Base-by-base conservation (phyloP, 2,329 filamentous ascomycete species). In the Fusarium robinianum region DNA sequence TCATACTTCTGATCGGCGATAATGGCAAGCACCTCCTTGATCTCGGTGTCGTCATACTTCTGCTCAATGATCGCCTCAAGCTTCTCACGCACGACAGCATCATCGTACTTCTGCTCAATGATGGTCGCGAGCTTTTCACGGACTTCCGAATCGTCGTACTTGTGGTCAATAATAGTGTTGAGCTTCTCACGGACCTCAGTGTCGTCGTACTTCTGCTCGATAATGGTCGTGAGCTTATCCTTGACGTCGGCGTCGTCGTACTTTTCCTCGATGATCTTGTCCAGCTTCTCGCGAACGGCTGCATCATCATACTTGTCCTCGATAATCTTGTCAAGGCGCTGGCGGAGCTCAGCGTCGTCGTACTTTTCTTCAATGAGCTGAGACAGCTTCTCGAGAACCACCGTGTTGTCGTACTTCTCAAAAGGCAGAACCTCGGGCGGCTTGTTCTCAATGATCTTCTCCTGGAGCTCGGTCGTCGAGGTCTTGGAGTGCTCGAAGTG, bases 401-500 rank as follows among this genome's bases (percentile, higher is more conserved):
- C 62, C 1, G 63, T 63, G 34, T 67, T 67, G 26, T 68, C 64
- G 30, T 68, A 64, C 61, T 83, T 84, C 56, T 84, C 83, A 2
- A 70, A 69, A 0, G 73, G 65, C 0, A 79, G 78, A 2, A 85
- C 75, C 51, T 85, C 79, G 2, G 76, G 77, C 8, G 77, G 75
- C 61, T 80, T 83, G 41, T 82, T 71, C 41, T 87, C 81, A 41
- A 83, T 71, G 48, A 85, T 79, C 62, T 77, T 80, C 47, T 79
- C 74, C 53, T 82, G 73, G 16, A 85, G 72, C 3, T 75, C 72
- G 6, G 67, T 75, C 1, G 75, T 72, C 1, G 84, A 79, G 30
- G 80, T 77, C 67, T 91, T 90, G 10, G 90, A 87, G 63, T 95
- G 88, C 57, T 95, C 90, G 61, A 87, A 96, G 65, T 97, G 91